Base-by-base conservation (phyloP, 805 yeast species). In the Crinitomyces ghanaensis region DNA sequence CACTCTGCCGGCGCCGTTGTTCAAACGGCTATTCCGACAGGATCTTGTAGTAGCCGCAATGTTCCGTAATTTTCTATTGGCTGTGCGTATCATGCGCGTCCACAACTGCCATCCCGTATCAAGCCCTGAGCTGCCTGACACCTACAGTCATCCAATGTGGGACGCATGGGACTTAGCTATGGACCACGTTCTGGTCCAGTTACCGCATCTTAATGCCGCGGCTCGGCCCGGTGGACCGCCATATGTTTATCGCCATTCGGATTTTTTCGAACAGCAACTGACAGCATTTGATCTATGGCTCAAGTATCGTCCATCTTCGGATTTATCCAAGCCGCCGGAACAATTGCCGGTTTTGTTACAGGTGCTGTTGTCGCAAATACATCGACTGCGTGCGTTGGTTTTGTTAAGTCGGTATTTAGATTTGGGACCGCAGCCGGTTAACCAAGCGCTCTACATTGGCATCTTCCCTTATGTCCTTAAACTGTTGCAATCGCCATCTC, bases 221-320 rank as follows among this genome's bases (percentile, higher is more conserved):
- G 6, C 17, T 25, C 56, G 49, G 21, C 50, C 49, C 21, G 53
- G 51, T 6, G 59, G 54, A 3, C 37, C 36, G 15, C 50, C 44
- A 36, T 44, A 36, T 45, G 46, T 49, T 49, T 83, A 83, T 53
- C 86, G 84, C 50, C 94, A 84, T 50, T 82, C 95, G 3, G 77
- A 93, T 2, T 91, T 91, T 53, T 91, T 91, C 51, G 96, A 91
- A 58, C 96, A 85, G 51, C 95, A 85, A 52, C 64, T 86, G 36
- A 91, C 96, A 0, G 97, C 97, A 6, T 88, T 91, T 60, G 96
- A 91, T 50, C 72, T 85, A 23, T 91, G 98, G 98, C 68, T 91
- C 34, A 81, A 84, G 50, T 86, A 83, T 54, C 46, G 45, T 23
- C n/a, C n/a, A n/a, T 93, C 93, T 0, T 74, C 93, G 0, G 78